phyloP scores from a whole-genome alignment of 2,329 filamentous ascomycete genomes.

The Plenodomus biglobosus region DNA sequence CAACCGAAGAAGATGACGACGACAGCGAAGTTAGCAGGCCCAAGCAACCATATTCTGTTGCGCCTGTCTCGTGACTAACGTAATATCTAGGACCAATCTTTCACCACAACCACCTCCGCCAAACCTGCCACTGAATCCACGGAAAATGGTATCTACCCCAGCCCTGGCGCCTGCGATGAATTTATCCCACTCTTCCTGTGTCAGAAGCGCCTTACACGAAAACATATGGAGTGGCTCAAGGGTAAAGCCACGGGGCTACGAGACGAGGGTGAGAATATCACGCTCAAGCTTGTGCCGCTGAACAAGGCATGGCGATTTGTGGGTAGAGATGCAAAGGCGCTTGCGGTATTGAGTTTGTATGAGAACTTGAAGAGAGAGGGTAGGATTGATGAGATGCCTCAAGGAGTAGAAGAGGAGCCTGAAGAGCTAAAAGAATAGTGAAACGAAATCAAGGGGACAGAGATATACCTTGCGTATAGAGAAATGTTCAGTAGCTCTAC shows the following conservation, averaged over 20 bases:
- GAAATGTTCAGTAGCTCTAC: no score
- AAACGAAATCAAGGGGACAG: not conserved
- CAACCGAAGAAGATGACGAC: not conserved
- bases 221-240: slow-evolving; percentile 53
- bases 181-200: slow-evolving; percentile 60
- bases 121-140: not conserved
- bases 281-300: slow-evolving; percentile 56
- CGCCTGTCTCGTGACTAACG: not conserved
- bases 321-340: slow-evolving; percentile 57
- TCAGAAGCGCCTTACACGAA: slow-evolving; percentile 54
- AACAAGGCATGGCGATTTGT: slow-evolving; percentile 57
- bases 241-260: slow-evolving; percentile 58
- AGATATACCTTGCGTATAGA: no score
- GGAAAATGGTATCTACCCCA: slow-evolving; percentile 54
- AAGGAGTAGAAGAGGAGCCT: slow-evolving; percentile 14
- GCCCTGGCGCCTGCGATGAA: slow-evolving; percentile 60
- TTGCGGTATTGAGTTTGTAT: slow-evolving; percentile 60
- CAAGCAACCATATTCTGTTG: not conserved
- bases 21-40: not conserved
- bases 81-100: not conserved
- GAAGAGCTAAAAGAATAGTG: not conserved
- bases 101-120: not conserved
- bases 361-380: slow-evolving; percentile 53
- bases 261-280: slow-evolving; percentile 61
- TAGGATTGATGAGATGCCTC: slow-evolving; percentile 39